Percentiles rank a stretch among this genome's conserved stretches.
Evolutionary conservation across 495 filamentous ascomycete species (phyloP).

Genomic region (Saxophila tyrrhenica): DNA sequence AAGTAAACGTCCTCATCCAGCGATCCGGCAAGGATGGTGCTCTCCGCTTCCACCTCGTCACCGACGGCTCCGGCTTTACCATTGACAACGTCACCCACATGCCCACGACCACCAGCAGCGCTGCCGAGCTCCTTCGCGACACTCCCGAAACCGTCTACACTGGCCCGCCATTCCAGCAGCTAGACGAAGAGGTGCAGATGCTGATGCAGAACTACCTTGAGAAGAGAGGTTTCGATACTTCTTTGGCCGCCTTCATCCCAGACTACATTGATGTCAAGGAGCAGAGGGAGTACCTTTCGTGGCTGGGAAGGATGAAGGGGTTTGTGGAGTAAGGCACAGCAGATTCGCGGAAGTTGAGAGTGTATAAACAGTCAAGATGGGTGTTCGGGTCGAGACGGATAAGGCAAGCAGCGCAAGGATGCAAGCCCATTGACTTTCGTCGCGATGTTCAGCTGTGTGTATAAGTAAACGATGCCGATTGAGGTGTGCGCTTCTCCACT

Average conservation of each 20-base stretch:
- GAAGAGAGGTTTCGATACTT: conserved; percentile 81
- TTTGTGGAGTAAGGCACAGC: conserved; percentile 22
- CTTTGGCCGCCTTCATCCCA: conserved; percentile 78
- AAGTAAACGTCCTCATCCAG: conserved; percentile 78
- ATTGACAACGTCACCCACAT: conserved; percentile 91
- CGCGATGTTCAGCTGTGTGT: not conserved
- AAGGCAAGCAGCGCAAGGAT: no score
- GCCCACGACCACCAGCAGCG: conserved; percentile 53
- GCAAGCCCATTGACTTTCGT: no score
- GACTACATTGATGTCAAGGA: conserved; percentile 99
- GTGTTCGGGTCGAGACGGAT: not conserved
- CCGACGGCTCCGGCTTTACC: conserved; percentile 74
- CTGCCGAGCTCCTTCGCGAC: conserved; percentile 36
- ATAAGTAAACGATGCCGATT: not conserved
- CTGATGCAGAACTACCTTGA: conserved; percentile 89
- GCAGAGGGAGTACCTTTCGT: conserved; percentile 91
- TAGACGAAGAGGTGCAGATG: conserved; percentile 91
- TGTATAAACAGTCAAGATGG: not conserved
- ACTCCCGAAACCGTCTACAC: conserved; percentile 48
- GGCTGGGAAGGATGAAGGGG: conserved; percentile 47
- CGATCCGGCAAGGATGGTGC: conserved; percentile 64
- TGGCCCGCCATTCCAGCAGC: conserved; percentile 82
- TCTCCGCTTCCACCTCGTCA: conserved; percentile 73
- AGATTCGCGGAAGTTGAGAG: not conserved
- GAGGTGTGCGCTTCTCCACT: not conserved